Evolutionary conservation across 305 asterid genomes (phyloP).

Genomic region (Fraxinus paxiana): DNA sequence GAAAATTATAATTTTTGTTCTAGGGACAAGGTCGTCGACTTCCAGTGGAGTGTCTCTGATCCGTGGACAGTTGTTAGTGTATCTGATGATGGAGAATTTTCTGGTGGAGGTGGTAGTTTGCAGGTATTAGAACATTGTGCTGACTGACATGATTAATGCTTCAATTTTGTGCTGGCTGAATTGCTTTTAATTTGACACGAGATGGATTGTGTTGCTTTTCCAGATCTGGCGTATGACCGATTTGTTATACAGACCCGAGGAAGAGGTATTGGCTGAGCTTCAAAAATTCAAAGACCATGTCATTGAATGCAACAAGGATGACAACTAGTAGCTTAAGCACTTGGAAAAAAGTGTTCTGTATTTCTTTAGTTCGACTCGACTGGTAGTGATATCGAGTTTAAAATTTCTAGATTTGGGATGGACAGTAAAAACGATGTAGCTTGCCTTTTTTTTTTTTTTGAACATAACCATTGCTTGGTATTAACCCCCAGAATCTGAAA

Average conservation of each 20-base stretch:
- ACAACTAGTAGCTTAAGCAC: not conserved
- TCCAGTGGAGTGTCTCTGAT: slow-evolving; percentile 82
- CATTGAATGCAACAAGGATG: slow-evolving; percentile 61
- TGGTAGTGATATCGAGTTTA: not conserved
- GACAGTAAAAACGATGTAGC: not conserved
- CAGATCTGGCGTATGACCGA: slow-evolving; percentile 97
- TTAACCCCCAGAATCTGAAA: not conserved
- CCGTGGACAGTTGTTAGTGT: slow-evolving; percentile 94
- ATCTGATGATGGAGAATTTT: slow-evolving; percentile 76
- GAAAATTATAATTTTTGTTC: slow-evolving; percentile 19
- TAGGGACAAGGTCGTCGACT: slow-evolving; percentile 91
- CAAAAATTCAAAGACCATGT: slow-evolving; percentile 80
- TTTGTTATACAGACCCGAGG: slow-evolving; percentile 73
- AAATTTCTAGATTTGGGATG: not conserved
- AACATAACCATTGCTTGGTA: not conserved
- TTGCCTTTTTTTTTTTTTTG: not conserved
- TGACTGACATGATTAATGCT: not conserved
- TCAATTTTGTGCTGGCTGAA: not conserved
- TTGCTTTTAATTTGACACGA: slow-evolving; percentile 6
- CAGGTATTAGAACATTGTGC: slow-evolving; percentile 47
- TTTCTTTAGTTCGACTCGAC: not conserved
- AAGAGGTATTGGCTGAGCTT: slow-evolving; percentile 78
- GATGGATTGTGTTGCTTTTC: slow-evolving; percentile 9
- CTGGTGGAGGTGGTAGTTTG: slow-evolving; percentile 88
- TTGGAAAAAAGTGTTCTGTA: not conserved